A percentile compares a stretch with the other conserved stretches of the same genome.
Conservation (phyloP, 768 basidiomycete species). For the Boletus coccyginus region DNA sequence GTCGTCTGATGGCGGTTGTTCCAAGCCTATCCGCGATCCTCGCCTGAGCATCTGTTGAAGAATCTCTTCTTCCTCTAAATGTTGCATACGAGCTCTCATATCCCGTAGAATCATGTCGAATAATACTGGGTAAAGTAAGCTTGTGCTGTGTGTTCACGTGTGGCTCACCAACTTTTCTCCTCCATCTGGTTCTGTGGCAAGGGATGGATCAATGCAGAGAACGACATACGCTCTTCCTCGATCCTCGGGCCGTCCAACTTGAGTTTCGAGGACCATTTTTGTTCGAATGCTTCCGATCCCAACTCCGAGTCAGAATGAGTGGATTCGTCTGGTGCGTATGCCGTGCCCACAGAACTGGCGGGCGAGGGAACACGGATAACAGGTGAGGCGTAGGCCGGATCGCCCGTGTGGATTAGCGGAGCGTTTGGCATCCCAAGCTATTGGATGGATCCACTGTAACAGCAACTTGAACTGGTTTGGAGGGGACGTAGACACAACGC, state of each 20-base stretch:
- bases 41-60: slow-evolving; percentile 39
- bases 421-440: slow-evolving; percentile 26
- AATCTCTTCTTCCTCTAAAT: slow-evolving; percentile 44
- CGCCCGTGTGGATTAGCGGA: slow-evolving; percentile 31
- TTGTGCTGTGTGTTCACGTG: background rate
- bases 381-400: slow-evolving; percentile 43
- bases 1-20: slow-evolving; percentile 34
- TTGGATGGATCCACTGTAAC: background rate
- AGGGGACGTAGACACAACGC: too few species aligned
- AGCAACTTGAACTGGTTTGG: background rate
- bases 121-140: slow-evolving; percentile 29
- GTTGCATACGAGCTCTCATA: slow-evolving; percentile 36
- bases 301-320: slow-evolving; percentile 38
- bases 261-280: slow-evolving; percentile 34
- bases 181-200: slow-evolving; percentile 32
- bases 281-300: slow-evolving; percentile 35
- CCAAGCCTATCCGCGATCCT: slow-evolving; percentile 35
- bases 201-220: slow-evolving; percentile 33
- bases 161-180: slow-evolving; percentile 37
- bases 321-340: slow-evolving; percentile 48
- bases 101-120: slow-evolving; percentile 37
- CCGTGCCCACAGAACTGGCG: slow-evolving; percentile 45
- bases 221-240: slow-evolving; percentile 36
- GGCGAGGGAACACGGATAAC: slow-evolving; percentile 47
- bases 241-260: slow-evolving; percentile 35